Evolutionary conservation across 1,284 basidiomycete genomes (phyloP), one percentile per base, ranked within the genome.

Genomic region (Vanrija sp.): DNA sequence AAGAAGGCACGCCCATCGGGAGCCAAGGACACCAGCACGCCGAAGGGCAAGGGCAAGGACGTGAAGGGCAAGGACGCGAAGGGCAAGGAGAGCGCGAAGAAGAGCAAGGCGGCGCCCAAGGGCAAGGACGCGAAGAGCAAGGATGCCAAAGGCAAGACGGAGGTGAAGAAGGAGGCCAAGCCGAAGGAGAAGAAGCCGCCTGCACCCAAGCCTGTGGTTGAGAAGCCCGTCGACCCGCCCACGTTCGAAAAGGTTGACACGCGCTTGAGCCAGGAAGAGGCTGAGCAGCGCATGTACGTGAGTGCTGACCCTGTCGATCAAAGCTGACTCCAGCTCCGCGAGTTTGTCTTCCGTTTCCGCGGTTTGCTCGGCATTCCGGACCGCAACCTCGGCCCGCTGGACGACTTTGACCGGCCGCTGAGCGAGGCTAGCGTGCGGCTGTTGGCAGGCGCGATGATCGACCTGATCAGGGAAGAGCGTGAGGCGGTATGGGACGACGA

Each of bases 351-450:
- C 43, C 65, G 72, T 1, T 74, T 74, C 54, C 50, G 66, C 42
- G 28, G 38, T 2, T 43, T 67, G 4, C 52, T 74, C n/a, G 54
- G 54, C 10, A 46, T 74, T 7, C 67, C 69, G 1, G 72, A 73
- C 38, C 58, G 72, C 47, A 58, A 62, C 7, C 58, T 74, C 8
- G 50, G 55, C n/a, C 54, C 64, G 1, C 49, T 74, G 46, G 72
- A 74, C 55, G 71, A 74, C 57, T 73, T 74, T 54, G 72, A 74
- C 57, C 60, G 71, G 28, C 65, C 71, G 3, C 50, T 73, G 5
- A 66, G 63, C 23, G 72, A 74, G 52, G 63, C 69, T 3, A 68
- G 60, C 19, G 70, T 73, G 5, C 55, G 70, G 25, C 26, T 65
- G 19, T 58, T 72, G 15, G 67, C 65, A 8, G 68, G 69, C 15